These are phyloP conservation scores for Didymella pinodella DNA, from an alignment of 2,329 filamentous ascomycete genomes.

Conservation along the genomic window DNA sequence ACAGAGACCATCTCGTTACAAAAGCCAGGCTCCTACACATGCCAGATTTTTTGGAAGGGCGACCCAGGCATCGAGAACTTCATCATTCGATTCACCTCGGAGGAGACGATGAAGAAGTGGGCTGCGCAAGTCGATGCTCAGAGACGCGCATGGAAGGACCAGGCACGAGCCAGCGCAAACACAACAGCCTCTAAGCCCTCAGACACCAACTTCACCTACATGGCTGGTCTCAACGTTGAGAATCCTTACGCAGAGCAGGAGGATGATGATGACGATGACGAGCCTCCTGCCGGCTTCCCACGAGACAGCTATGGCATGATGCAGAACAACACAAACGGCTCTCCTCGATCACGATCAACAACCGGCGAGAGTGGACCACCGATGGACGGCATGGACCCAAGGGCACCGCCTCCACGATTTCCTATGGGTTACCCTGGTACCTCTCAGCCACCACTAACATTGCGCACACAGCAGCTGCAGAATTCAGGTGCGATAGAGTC, in stretches of 20 bases:
- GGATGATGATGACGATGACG: constrained; percentile 64
- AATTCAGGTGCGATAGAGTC: constrained; percentile 77
- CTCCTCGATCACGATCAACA: constrained; percentile 76
- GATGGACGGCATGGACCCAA: constrained; percentile 52
- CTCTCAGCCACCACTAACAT: constrained; percentile 65
- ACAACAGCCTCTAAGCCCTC: constrained; percentile 62
- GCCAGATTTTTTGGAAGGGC: constrained; percentile 99
- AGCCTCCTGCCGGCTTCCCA: constrained; percentile 49
- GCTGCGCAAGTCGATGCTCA: constrained; percentile 79
- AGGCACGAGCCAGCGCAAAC: constrained; percentile 60
- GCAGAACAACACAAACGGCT: constrained; percentile 76
- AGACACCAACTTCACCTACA: constrained; percentile 80
- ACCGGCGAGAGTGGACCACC: constrained; percentile 73
- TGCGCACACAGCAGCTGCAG: constrained; percentile 72
- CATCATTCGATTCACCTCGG: constrained; percentile 89
- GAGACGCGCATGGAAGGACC: constrained; percentile 61
- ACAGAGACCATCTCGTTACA: constrained; percentile 89
- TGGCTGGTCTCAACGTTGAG: constrained; percentile 73
- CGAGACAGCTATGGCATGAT: constrained; percentile 62
- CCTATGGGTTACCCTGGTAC: constrained; percentile 63
- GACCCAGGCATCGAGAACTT: constrained; percentile 96
- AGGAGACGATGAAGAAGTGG: constrained; percentile 95
- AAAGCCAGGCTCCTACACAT: constrained; percentile 89
- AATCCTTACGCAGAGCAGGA: constrained; percentile 80
- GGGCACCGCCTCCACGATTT: constrained; percentile 74